A percentile compares a stretch with the other conserved stretches of the same genome.
These are phyloP conservation scores for Venturiaceae sp. DNA, from an alignment of 2,329 filamentous ascomycete species.

Conservation along the genomic window DNA sequence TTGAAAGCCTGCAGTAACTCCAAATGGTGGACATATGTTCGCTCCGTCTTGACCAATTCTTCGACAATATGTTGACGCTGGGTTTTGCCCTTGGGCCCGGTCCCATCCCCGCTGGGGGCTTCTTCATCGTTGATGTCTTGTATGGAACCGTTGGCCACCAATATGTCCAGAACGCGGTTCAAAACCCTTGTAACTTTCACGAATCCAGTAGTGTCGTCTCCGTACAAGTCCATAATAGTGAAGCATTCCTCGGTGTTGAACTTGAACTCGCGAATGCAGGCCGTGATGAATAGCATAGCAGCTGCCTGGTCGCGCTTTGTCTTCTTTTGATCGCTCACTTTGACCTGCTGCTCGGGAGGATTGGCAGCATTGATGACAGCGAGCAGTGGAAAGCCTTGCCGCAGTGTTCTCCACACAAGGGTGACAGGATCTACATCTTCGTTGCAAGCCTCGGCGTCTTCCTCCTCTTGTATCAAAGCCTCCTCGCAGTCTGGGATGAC, in stretches of 20 bases:
- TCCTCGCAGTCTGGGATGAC: constrained; percentile 76
- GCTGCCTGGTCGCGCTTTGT: constrained; percentile 76
- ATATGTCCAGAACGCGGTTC: constrained; percentile 80
- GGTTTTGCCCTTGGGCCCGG: constrained; percentile 45
- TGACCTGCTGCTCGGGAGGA: constrained; percentile 56
- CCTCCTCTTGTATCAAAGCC: constrained; percentile 62
- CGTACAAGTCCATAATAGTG: constrained; percentile 82
- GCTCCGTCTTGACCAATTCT: constrained; percentile 88
- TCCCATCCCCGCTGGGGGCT: constrained; percentile 21
- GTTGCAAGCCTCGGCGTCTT: constrained; percentile 54
- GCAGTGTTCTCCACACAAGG: constrained; percentile 79
- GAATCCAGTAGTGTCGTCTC: constrained; percentile 92
- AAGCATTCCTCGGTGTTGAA: constrained; percentile 79
- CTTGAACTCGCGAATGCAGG: constrained; percentile 72
- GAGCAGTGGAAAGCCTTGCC: constrained; percentile 74
- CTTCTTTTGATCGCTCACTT: constrained; percentile 57
- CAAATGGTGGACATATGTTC: constrained; percentile 95
- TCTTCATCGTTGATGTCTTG: constrained; percentile 47
- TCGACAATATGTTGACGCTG: constrained; percentile 82
- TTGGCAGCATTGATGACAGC: constrained; percentile 80
- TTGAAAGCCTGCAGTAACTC: constrained; percentile 91
- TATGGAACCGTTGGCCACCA: constrained; percentile 69
- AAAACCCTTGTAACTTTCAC: constrained; percentile 92
- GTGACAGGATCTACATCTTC: constrained; percentile 71
- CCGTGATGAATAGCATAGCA: constrained; percentile 86